Conservation (phyloP, 1,284 basidiomycete genomes). For the Tilletiopsis washingtonensis region DNA sequence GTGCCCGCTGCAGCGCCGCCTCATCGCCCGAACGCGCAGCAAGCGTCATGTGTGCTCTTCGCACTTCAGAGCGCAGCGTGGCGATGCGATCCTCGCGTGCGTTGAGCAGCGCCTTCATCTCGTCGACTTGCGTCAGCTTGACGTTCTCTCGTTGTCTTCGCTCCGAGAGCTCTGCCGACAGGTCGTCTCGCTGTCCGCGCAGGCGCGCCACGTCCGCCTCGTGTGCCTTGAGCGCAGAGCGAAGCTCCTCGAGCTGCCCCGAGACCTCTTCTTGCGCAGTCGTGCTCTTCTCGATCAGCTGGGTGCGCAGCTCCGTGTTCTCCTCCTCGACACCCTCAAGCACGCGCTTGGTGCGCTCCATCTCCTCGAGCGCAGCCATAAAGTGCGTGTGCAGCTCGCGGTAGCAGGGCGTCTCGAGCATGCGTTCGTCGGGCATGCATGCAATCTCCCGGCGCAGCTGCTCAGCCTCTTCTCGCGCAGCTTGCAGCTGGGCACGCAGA, state of each 20-base stretch:
- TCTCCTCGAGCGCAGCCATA: slow-evolving; percentile 12
- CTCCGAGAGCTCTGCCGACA: slow-evolving; percentile 34
- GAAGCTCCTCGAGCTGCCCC: slow-evolving; percentile 58
- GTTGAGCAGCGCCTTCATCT: slow-evolving; percentile 38
- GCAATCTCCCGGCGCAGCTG: slow-evolving; percentile 11
- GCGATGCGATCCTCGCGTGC: slow-evolving; percentile 63
- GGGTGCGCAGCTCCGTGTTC: slow-evolving; percentile 32
- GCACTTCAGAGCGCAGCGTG: slow-evolving; percentile 66
- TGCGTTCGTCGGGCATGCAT: slow-evolving; percentile 13
- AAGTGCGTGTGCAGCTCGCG: slow-evolving; percentile 13
- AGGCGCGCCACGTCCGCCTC: slow-evolving; percentile 52
- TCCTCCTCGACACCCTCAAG: slow-evolving; percentile 20
- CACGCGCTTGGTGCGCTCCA: slow-evolving; percentile 7
- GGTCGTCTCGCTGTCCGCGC: slow-evolving; percentile 19
- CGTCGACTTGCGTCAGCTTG: slow-evolving; percentile 38
- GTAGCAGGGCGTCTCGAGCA: slow-evolving; percentile 10
- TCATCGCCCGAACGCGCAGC: slow-evolving; percentile 66
- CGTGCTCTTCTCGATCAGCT: slow-evolving; percentile 13
- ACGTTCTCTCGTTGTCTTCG: slow-evolving; percentile 36
- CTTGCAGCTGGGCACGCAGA: slow-evolving; percentile 10
- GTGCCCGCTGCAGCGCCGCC: slow-evolving; percentile 44
- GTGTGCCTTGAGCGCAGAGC: slow-evolving; percentile 63
- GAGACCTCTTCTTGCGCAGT: background rate
- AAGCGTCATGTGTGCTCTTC: slow-evolving; percentile 65
- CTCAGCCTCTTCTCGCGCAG: slow-evolving; percentile 9